These are phyloP conservation scores for Cladosporium oxysporum DNA, from an alignment of 2,329 filamentous ascomycete genomes.

Conservation along the genomic window DNA sequence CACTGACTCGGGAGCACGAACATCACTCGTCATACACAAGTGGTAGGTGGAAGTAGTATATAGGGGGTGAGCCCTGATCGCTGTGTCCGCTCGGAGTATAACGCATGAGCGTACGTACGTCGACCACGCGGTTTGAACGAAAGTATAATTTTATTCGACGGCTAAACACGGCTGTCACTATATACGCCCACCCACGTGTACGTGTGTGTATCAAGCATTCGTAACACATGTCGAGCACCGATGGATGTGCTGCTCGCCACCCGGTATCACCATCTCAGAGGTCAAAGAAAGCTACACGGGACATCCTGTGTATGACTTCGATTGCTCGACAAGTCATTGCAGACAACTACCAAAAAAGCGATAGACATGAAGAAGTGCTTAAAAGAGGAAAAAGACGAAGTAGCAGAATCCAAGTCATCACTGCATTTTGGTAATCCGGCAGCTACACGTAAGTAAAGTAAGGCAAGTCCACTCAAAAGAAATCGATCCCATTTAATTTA, in stretches of 20 bases:
- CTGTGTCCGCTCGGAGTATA: neutral
- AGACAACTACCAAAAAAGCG: no score
- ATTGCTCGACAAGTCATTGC: neutral
- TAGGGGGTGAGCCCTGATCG: neutral
- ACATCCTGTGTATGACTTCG: neutral
- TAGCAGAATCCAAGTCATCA: neutral
- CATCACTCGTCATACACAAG: no score
- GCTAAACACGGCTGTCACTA: neutral
- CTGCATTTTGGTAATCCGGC: neutral
- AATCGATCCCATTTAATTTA: neutral
- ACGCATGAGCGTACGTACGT: neutral
- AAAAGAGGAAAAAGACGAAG: no score
- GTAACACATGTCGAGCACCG: neutral
- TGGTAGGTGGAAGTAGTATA: neutral
- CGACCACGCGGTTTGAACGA: neutral
- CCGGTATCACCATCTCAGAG: no score
- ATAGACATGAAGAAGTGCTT: no score
- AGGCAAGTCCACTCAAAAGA: neutral
- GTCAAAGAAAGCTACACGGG: neutral
- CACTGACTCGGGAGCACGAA: no score
- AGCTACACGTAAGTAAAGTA: neutral
- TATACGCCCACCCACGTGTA: neutral
- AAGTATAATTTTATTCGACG: neutral
- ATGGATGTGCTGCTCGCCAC: no score
- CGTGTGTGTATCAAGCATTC: neutral